Conservation (phyloP, 192 early-diverging fungal genomes). For the Coemansia javaensis region DNA sequence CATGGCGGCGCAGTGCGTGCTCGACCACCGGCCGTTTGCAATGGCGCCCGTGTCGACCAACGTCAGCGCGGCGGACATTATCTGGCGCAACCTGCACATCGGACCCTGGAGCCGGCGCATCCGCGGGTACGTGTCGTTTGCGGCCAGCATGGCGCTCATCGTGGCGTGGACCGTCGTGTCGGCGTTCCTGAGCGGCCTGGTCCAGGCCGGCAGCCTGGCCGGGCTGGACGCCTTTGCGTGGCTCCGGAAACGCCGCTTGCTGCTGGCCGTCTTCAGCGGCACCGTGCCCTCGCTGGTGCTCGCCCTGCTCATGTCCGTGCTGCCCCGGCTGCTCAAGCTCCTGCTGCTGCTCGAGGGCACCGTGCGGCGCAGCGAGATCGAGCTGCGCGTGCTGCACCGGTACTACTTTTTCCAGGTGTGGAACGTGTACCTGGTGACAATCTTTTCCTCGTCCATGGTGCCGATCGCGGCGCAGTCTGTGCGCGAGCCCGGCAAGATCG, state of each 20-base stretch:
- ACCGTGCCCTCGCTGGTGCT: slow-evolving; percentile 69
- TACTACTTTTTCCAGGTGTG: slow-evolving; percentile 78
- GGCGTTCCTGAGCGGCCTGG: slow-evolving; percentile 54
- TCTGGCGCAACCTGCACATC: slow-evolving; percentile 76
- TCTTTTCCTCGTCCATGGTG: slow-evolving; percentile 63
- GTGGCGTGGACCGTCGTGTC: slow-evolving; percentile 72
- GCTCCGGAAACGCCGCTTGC: slow-evolving; percentile 9
- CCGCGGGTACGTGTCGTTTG: slow-evolving; percentile 54
- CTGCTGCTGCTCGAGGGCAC: slow-evolving; percentile 61
- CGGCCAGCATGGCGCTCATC: slow-evolving; percentile 54
- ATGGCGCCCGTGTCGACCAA: slow-evolving; percentile 64
- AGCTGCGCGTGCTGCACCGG: slow-evolving; percentile 60
- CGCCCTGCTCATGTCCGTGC: slow-evolving; percentile 61
- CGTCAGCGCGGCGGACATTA: slow-evolving; percentile 67
- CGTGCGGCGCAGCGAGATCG: slow-evolving; percentile 54
- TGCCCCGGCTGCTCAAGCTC: slow-evolving; percentile 63
- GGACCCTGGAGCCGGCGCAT: slow-evolving; percentile 49
- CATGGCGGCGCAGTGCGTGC: slow-evolving; percentile 64
- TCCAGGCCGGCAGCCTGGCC: slow-evolving; percentile 51
- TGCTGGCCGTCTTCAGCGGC: slow-evolving; percentile 62
- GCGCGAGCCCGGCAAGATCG: slow-evolving; percentile 18
- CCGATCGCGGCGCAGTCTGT: slow-evolving; percentile 22
- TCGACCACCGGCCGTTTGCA: slow-evolving; percentile 56
- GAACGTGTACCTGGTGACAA: slow-evolving; percentile 75
- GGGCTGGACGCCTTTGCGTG: slow-evolving; percentile 52